Percentiles rank a stretch among this genome's conserved stretches.
These are phyloP conservation scores for Paraphoma sp. DNA, from an alignment of 2,329 filamentous ascomycete species.

Conservation along the genomic window DNA sequence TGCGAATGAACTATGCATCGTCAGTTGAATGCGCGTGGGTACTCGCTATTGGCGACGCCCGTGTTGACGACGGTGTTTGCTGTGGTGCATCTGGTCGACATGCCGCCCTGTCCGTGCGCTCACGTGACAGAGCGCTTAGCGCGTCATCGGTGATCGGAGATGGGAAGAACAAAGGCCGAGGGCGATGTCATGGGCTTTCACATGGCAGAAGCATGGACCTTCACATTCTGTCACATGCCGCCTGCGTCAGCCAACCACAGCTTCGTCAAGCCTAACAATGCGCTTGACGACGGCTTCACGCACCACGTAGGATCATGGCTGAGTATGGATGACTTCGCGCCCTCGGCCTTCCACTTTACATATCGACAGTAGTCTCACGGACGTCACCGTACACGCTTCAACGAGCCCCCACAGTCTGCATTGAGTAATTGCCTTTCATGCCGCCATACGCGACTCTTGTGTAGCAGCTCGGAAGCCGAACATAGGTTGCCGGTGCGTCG, in stretches of 20 bases:
- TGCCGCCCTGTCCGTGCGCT: too few relatives aligned
- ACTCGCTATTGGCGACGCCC: too few relatives aligned
- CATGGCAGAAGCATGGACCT: not conserved
- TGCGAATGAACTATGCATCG: too few relatives aligned
- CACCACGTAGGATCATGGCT: conserved; percentile 12
- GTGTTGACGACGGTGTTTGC: too few relatives aligned
- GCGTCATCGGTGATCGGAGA: not conserved
- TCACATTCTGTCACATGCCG: not conserved
- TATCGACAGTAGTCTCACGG: not conserved
- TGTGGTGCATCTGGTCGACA: too few relatives aligned
- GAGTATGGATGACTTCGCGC: conserved; percentile 16
- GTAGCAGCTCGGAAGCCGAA: not conserved
- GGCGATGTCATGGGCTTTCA: not conserved
- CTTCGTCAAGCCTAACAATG: not conserved
- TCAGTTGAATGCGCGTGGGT: too few relatives aligned
- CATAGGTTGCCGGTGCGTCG: not conserved
- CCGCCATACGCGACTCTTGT: conserved; percentile 9
- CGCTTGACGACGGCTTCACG: not conserved
- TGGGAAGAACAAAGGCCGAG: not conserved
- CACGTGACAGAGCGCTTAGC: not conserved
- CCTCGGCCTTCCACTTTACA: not conserved
- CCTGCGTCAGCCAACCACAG: not conserved
- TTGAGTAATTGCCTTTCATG: conserved; percentile 19
- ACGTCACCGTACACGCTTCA: not conserved
- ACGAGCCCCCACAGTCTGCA: conserved; percentile 4